Evolutionary conservation across 495 filamentous ascomycete genomes (phyloP).

Genomic region (Penicillium pancosmium): DNA sequence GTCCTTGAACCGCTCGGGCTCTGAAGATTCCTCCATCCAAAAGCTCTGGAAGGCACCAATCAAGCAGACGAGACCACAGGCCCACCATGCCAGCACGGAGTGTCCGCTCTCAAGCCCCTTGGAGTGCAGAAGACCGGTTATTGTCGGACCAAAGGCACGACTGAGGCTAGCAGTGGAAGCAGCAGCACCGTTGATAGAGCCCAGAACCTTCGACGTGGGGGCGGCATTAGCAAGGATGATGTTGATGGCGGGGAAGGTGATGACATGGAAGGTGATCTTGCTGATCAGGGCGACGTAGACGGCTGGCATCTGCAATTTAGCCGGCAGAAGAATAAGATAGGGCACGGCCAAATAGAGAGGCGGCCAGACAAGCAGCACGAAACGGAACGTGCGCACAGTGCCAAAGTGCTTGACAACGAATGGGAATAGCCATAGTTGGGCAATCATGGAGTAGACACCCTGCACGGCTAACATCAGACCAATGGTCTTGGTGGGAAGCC

Average conservation of each 20-base stretch:
- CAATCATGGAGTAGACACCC: conserved; percentile 84
- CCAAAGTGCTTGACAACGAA: conserved; percentile 71
- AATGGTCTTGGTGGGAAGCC: conserved; percentile 76
- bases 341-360: conserved; percentile 84
- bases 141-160: conserved; percentile 82
- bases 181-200: conserved; percentile 89
- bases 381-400: conserved; percentile 74
- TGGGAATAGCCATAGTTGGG: conserved; percentile 82
- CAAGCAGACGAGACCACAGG: conserved; percentile 72
- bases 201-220: conserved; percentile 76
- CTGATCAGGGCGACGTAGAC: conserved; percentile 76
- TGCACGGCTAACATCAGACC: conserved; percentile 87
- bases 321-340: conserved; percentile 84
- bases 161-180: conserved; percentile 86
- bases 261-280: conserved; percentile 85
- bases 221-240: conserved; percentile 86
- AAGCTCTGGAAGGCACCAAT: conserved; percentile 65
- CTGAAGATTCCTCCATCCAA: conserved; percentile 51
- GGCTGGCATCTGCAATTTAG: conserved; percentile 66
- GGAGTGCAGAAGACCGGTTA: conserved; percentile 84
- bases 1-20: conserved; percentile 33
- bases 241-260: conserved; percentile 83
- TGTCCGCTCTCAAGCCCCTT: conserved; percentile 77
- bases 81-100: conserved; percentile 92
- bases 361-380: conserved; percentile 81